Percentiles rank a stretch among this genome's conserved stretches.
These are phyloP conservation scores for Pilatotrama ljubarskyi DNA, from an alignment of 768 basidiomycete species.

Conservation along the genomic window DNA sequence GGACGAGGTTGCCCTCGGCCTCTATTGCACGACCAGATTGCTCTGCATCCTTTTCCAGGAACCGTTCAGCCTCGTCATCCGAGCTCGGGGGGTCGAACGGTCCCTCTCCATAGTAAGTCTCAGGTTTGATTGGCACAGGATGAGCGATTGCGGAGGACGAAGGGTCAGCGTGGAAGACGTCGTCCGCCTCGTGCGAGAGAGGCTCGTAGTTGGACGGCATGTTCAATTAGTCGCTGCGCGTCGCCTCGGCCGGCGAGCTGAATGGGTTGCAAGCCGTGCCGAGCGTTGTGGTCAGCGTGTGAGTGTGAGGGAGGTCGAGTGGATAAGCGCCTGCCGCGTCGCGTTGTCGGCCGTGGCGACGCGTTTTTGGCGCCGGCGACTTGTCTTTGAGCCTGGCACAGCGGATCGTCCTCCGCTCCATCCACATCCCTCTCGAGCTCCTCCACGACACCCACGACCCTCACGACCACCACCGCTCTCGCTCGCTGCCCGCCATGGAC, in stretches of 20 bases:
- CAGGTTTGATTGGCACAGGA: constrained; percentile 22
- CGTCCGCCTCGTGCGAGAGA: constrained; percentile 14
- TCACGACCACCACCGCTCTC: background rate
- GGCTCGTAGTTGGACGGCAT: constrained; percentile 14
- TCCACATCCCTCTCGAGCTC: constrained; percentile 2
- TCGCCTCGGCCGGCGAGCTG: constrained; percentile 1
- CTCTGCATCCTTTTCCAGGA: constrained; percentile 50
- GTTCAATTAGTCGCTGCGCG: background rate
- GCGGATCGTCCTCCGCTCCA: background rate
- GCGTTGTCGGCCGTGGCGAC: constrained; percentile 22
- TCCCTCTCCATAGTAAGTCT: constrained; percentile 71
- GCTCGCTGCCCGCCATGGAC: constrained; percentile 63
- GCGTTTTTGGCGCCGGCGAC: constrained; percentile 18
- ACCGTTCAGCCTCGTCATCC: constrained; percentile 63
- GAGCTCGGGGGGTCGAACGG: constrained; percentile 78
- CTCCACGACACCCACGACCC: constrained; percentile 21
- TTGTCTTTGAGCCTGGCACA: constrained; percentile 1
- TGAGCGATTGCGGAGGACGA: constrained; percentile 2
- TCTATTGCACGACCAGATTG: constrained; percentile 27
- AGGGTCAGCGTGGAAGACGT: constrained; percentile 1
- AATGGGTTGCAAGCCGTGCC: background rate
- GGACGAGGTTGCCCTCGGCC: constrained; percentile 35
- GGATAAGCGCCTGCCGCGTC: constrained; percentile 10
- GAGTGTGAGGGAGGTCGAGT: background rate
- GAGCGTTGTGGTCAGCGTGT: background rate